These are phyloP conservation scores for Backusella westeae DNA, from an alignment of 192 early-diverging fungal genomes.

Conservation along the genomic window DNA sequence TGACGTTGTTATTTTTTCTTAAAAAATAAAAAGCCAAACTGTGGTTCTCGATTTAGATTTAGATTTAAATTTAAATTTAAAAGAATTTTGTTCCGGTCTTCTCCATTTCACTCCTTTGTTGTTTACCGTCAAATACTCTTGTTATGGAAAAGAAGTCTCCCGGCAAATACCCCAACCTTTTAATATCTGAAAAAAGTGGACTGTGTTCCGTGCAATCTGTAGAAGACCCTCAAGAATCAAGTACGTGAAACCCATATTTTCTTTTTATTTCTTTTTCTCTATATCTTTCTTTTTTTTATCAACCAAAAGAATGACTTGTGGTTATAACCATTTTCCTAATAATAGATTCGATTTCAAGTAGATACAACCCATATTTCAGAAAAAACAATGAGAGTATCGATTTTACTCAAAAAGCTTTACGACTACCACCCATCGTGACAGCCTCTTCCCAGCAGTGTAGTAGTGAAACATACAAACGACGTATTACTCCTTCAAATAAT, in stretches of 20 bases:
- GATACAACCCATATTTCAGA: background rate
- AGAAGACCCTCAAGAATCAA: background rate
- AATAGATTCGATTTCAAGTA: background rate
- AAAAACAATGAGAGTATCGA: background rate
- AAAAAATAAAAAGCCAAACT: background rate
- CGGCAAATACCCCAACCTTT: background rate
- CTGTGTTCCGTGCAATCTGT: background rate
- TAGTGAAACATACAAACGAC: background rate
- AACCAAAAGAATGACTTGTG: background rate
- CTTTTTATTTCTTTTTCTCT: background rate
- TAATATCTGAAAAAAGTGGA: background rate
- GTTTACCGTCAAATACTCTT: background rate
- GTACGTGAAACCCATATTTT: background rate
- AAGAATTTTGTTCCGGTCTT: background rate
- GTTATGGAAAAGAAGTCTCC: background rate
- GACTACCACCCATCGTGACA: background rate
- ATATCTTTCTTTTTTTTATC: background rate
- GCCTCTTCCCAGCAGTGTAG: background rate
- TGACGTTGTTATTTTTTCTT: background rate
- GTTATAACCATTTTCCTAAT: background rate
- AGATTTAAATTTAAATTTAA: background rate
- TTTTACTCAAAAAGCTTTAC: background rate
- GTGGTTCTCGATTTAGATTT: conserved; percentile 1
- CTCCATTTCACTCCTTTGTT: background rate
- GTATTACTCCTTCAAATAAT: background rate